Percentiles rank a stretch among this genome's conserved stretches.
These are phyloP conservation scores for Colletotrichum limetticola DNA, from an alignment of 2,329 filamentous ascomycete genomes.

Conservation along the genomic window DNA sequence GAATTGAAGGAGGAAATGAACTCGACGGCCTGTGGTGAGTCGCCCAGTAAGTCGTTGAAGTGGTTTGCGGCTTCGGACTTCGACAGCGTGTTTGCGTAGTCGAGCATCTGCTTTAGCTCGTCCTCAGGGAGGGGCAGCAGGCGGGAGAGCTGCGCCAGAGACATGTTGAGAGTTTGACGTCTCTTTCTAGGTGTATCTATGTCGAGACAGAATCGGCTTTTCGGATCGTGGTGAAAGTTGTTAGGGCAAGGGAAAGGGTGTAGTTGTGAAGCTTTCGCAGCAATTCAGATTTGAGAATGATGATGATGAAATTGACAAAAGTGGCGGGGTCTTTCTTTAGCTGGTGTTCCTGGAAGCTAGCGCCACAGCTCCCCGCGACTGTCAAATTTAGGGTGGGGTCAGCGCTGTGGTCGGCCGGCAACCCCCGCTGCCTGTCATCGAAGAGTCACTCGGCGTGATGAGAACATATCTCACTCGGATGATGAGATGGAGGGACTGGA, in stretches of 20 bases:
- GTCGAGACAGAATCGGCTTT: background rate
- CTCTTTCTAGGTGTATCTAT: background rate
- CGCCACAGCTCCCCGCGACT: conserved; percentile 22
- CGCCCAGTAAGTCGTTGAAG: conserved; percentile 88
- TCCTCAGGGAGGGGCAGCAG: conserved; percentile 87
- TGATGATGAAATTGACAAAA: conserved; percentile 4
- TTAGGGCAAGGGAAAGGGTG: background rate
- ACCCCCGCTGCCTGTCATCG: conserved; percentile 1
- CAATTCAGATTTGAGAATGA: background rate
- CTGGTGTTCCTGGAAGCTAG: conserved; percentile 4
- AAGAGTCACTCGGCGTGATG: conserved; percentile 18
- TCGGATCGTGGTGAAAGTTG: background rate
- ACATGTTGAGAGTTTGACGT: conserved; percentile 52
- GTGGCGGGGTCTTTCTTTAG: conserved; percentile 5
- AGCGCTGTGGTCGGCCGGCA: background rate
- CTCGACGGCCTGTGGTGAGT: conserved; percentile 80
- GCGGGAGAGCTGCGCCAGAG: conserved; percentile 75
- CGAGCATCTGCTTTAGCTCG: conserved; percentile 84
- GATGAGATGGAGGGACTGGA: too few relatives aligned
- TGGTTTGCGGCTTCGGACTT: conserved; percentile 84
- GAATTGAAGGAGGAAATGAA: conserved; percentile 87
- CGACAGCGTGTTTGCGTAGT: conserved; percentile 82
- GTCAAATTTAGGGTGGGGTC: background rate
- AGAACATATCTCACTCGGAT: too few relatives aligned
- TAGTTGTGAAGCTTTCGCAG: background rate